Base-by-base conservation (phyloP, 148 eudicot genomes). In the Rhododendron mucronatum region DNA sequence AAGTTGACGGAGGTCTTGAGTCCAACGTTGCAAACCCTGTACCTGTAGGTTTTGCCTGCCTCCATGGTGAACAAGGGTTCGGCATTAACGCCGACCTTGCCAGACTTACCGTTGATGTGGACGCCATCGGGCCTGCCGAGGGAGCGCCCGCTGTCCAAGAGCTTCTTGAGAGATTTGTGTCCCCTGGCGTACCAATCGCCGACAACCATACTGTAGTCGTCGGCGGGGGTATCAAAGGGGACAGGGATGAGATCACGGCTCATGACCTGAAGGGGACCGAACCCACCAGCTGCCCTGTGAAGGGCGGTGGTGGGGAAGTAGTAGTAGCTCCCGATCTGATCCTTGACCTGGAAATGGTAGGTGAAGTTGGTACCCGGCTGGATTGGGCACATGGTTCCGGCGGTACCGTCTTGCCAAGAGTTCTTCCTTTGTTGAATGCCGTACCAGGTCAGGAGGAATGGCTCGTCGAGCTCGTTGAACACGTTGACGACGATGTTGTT, bases 341-440 rank as follows among this genome's bases (percentile, higher is more conserved):
- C 90, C 84, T 89, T 89, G 23, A 82, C 51, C 37, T 89, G 90
- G 67, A 89, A 84, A 0, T 35, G 76, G 86, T 87, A 89, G 48
- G 91, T 89, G 86, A 15, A 89, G 86, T 89, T 89, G 15, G 81
- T 78, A 1, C 89, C 89, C 0, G 91, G 87, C 37, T 21, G 59
- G 48, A 89, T 89, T 33, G 91, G 91, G 63, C 91, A 89, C 82
- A 61, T 89, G 48, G 87, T 87, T 4, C 89, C 91, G 1, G 63
- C n/a, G 30, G 84, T 84, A 4, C 91, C 91, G 37, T 89, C 91
- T 28, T 85, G 86, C 89, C 89, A 89, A 3, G 89, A 89, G 82
- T 89, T 84, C 80, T 89, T 89, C 89, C 90, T 89, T 5, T 89
- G 88, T 44, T 89, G 89, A 23, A 89, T 65, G 5, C 91, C 91